These are phyloP conservation scores for Micromonas pusilla DNA, from an alignment of 139 green algal genomes.

Conservation along the genomic window DNA sequence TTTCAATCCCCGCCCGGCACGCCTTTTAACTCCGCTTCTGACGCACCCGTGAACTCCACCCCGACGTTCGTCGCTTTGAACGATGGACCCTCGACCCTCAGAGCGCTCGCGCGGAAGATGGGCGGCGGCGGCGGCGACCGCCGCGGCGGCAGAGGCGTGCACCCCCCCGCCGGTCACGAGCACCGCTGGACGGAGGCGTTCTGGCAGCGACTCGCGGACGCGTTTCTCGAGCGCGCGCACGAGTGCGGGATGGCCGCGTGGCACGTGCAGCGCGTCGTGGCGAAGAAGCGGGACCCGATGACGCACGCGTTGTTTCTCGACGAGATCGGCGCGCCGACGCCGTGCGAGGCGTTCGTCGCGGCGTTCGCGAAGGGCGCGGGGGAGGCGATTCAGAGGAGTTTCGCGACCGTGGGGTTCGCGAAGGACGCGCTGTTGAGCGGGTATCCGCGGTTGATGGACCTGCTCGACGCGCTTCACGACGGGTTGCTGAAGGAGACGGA, in stretches of 20 bases:
- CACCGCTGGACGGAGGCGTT: constrained; percentile 45
- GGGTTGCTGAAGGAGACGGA: constrained; percentile 59
- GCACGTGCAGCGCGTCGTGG: constrained; percentile 85
- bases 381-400: constrained; percentile 26
- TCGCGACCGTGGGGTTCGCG: constrained; percentile 37
- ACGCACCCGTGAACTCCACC: too few species aligned
- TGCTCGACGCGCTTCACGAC: constrained; percentile 64
- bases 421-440: constrained; percentile 52
- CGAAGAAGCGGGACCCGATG: constrained; percentile 90
- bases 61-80: too few species aligned
- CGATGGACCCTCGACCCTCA: too few species aligned
- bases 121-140: neutral
- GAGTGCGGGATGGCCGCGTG: constrained; percentile 50
- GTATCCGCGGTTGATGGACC: constrained; percentile 65
- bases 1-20: too few species aligned
- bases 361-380: constrained; percentile 18
- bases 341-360: constrained; percentile 36
- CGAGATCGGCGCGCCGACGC: constrained; percentile 42
- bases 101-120: neutral
- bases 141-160: neutral
- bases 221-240: constrained; percentile 54
- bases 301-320: constrained; percentile 83
- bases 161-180: neutral
- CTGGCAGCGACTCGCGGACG: constrained; percentile 55
- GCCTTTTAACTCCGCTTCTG: too few species aligned